phyloP scores from a whole-genome alignment of 2,329 filamentous ascomycete genomes.

The Hirsutella thompsonii region DNA sequence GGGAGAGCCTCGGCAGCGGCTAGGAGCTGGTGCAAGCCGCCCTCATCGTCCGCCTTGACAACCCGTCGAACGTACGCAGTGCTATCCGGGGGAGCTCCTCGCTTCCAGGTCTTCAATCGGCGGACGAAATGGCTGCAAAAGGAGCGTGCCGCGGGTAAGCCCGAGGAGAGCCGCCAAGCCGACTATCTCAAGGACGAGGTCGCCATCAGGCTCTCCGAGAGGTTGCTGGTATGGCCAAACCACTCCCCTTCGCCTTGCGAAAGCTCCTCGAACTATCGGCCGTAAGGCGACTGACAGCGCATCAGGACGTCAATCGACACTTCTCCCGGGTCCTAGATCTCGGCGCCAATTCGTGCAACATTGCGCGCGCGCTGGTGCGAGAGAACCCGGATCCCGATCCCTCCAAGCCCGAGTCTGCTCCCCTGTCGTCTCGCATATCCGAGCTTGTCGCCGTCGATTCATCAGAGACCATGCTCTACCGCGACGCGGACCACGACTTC shows the following conservation, averaged over 20 bases:
- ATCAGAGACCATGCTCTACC: constrained; percentile 63
- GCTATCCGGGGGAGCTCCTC: constrained; percentile 62
- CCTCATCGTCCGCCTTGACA: constrained; percentile 6
- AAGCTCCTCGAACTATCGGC: too few species aligned
- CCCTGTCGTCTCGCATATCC: constrained; percentile 58
- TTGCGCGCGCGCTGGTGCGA: constrained; percentile 67
- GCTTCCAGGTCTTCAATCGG: constrained; percentile 84
- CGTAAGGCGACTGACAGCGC: background rate
- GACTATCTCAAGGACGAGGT: constrained; percentile 95
- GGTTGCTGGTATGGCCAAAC: constrained; percentile 55
- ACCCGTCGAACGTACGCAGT: constrained; percentile 56
- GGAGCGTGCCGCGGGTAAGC: constrained; percentile 64
- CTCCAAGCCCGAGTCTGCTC: constrained; percentile 42
- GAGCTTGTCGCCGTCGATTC: constrained; percentile 73
- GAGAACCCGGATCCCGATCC: constrained; percentile 52
- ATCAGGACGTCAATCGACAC: constrained; percentile 77
- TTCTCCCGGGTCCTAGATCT: constrained; percentile 82
- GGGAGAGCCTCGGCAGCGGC: constrained; percentile 12
- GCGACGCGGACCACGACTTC: constrained; percentile 63
- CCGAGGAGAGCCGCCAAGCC: constrained; percentile 60
- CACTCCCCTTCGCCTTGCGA: too few species aligned
- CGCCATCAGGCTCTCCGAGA: constrained; percentile 69
- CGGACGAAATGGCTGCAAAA: constrained; percentile 82
- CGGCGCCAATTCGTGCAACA: constrained; percentile 90
- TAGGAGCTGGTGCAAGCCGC: constrained; percentile 11